Evolutionary conservation across 2,329 filamentous ascomycete genomes (phyloP).

Genomic region (Ceratocystis ficicola): DNA sequence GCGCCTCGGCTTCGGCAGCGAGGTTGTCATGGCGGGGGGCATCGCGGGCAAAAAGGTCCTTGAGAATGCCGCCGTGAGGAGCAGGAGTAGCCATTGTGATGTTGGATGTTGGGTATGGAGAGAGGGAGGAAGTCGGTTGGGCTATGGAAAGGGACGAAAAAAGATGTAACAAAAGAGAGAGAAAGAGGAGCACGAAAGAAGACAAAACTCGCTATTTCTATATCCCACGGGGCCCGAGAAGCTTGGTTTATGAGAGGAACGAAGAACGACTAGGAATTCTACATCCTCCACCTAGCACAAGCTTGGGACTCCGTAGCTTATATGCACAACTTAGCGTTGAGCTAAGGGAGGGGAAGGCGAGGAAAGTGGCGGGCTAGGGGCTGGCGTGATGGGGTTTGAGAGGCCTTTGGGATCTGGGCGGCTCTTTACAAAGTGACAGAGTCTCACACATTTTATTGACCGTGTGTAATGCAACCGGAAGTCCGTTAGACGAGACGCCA

Average conservation of each 20-base stretch:
- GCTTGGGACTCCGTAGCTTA: not conserved
- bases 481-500: conserved; percentile 4
- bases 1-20: conserved; percentile 66
- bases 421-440: not conserved
- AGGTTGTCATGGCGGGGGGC: conserved; percentile 70
- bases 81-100: conserved; percentile 48
- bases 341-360: not conserved
- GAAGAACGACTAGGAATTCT: not conserved
- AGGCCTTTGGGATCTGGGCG: not conserved
- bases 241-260: not conserved
- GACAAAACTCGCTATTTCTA: conserved; percentile 9
- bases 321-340: conserved; percentile 7
- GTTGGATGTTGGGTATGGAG: not conserved
- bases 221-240: not conserved
- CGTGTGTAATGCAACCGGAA: not conserved
- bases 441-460: not conserved
- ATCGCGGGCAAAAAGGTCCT: conserved; percentile 95
- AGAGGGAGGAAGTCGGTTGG: not conserved
- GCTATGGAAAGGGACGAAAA: conserved; percentile 9
- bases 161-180: conserved; percentile 20
- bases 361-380: not conserved
- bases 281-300: not conserved
- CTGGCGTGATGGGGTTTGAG: not conserved
- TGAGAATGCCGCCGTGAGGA: conserved; percentile 85
- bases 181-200: conserved; percentile 21